These are phyloP conservation scores for Carpinus viminea DNA, from an alignment of 306 rosid genomes.

Conservation along the genomic window DNA sequence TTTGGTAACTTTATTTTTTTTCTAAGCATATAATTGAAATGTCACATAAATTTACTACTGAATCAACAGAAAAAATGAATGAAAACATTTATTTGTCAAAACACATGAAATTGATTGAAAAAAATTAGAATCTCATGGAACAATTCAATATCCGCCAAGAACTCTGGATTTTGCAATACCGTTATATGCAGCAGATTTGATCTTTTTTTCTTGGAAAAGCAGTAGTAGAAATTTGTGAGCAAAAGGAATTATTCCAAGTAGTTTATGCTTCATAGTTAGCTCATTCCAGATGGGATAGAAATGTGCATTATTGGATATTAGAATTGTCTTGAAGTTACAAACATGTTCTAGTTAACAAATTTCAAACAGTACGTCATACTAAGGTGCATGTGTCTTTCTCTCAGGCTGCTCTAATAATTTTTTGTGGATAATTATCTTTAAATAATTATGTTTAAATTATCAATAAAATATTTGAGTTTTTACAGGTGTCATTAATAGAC, in stretches of 20 bases:
- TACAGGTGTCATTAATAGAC: slow-evolving; percentile 81
- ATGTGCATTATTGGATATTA: not conserved
- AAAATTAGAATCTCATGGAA: no score
- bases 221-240: not conserved
- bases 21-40: no score
- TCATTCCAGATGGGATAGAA: not conserved
- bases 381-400: not conserved
- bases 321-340: not conserved
- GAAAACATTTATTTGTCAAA: no score
- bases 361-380: not conserved
- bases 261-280: not conserved
- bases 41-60: no score
- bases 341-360: not conserved
- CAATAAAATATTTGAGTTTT: slow-evolving; percentile 1
- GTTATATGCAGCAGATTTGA: not conserved
- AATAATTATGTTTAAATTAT: slow-evolving; percentile 1
- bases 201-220: not conserved
- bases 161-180: not conserved
- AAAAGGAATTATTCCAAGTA: not conserved
- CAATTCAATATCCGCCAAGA: no score
- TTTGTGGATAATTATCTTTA: not conserved
- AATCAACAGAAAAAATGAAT: no score
- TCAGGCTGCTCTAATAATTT: not conserved
- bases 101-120: no score
- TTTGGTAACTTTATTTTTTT: no score